These are phyloP conservation scores for Parachaetomium inaequale DNA, from an alignment of 495 filamentous ascomycete species.

Conservation along the genomic window DNA sequence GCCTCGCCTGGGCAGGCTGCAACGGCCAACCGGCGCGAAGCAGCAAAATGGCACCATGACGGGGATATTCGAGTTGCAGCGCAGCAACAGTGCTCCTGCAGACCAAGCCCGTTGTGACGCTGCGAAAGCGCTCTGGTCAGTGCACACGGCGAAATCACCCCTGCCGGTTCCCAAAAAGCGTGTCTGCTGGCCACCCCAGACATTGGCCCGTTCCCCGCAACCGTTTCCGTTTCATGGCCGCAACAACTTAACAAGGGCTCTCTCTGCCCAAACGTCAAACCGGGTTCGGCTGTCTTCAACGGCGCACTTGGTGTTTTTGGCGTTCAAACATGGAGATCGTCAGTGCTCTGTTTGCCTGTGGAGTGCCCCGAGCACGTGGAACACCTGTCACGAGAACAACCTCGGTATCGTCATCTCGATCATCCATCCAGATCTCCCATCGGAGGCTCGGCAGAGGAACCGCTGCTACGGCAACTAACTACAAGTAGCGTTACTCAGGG, in stretches of 20 bases:
- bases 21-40: not conserved
- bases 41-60: conserved; percentile 1
- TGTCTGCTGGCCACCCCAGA: not conserved
- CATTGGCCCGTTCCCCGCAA: not conserved
- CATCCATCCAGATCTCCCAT: not conserved
- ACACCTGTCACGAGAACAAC: not conserved
- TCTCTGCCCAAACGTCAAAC: not conserved
- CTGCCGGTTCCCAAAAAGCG: not conserved
- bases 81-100: conserved; percentile 5
- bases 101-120: conserved; percentile 2
- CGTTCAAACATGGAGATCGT: not conserved
- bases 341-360: not conserved
- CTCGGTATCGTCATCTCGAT: not conserved
- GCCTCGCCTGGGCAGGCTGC: conserved; percentile 6
- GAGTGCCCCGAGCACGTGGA: not conserved
- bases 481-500: no score
- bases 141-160: not conserved
- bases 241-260: not conserved
- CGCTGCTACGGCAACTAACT: not conserved
- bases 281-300: not conserved
- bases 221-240: not conserved
- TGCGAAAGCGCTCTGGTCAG: not conserved
- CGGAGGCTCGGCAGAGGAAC: not conserved
- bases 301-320: not conserved
- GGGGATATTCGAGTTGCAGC: conserved; percentile 2